Percentiles rank a stretch among this genome's conserved stretches.
phyloP scores from a whole-genome alignment of 2,329 filamentous ascomycete species.

The Fusarium armeniacum region DNA sequence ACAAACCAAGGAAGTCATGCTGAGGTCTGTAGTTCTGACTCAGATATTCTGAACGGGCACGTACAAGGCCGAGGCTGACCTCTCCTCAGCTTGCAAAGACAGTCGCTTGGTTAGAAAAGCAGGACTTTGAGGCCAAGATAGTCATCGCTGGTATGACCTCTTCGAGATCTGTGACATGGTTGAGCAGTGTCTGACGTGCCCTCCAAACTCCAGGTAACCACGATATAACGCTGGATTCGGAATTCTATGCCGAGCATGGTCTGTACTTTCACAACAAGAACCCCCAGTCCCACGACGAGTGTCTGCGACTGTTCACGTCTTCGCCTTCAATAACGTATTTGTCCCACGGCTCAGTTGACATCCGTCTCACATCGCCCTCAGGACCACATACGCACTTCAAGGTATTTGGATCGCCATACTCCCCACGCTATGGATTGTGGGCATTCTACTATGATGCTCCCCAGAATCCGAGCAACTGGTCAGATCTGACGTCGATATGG shows the following conservation, averaged over 20 bases:
- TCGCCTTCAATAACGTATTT: conserved; percentile 75
- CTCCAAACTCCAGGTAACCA: conserved; percentile 73
- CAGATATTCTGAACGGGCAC: neutral
- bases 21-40: conserved; percentile 57
- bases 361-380: conserved; percentile 66
- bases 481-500: conserved; percentile 66
- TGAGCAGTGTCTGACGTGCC: conserved; percentile 22
- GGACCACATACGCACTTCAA: conserved; percentile 73
- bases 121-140: conserved; percentile 78
- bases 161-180: neutral
- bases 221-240: conserved; percentile 77
- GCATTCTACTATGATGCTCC: conserved; percentile 73
- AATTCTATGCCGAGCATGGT: conserved; percentile 70
- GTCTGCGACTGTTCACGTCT: conserved; percentile 66
- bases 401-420: conserved; percentile 79
- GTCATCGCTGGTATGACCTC: conserved; percentile 72
- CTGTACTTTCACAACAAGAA: conserved; percentile 68
- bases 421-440: conserved; percentile 70
- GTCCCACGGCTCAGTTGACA: conserved; percentile 66
- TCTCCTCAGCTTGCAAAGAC: conserved; percentile 66
- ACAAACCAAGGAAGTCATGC: conserved; percentile 77
- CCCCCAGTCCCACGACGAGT: conserved; percentile 66
- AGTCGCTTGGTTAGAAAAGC: conserved; percentile 75
- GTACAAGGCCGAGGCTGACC: conserved; percentile 19
- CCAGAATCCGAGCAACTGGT: conserved; percentile 27